phyloP scores from a whole-genome alignment of 164 flowering plant genomes.

The Pachysandra terminalis region DNA sequence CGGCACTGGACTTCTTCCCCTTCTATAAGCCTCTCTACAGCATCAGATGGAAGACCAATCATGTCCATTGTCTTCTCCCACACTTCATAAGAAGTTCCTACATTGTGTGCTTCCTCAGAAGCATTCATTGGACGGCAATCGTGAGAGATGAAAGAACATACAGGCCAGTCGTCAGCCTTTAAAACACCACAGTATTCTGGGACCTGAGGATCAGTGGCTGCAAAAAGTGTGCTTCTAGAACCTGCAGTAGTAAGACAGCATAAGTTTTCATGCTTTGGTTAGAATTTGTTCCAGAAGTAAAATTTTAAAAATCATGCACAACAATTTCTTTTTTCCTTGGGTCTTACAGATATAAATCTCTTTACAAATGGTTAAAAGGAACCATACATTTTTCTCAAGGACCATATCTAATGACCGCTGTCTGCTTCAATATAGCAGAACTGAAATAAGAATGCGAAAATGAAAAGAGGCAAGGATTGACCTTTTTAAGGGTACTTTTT shows the following conservation, averaged over 20 bases:
- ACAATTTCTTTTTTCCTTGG: no score
- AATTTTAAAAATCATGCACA: no score
- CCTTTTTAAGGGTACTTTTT: no score
- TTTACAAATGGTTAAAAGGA: no score
- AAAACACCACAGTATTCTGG: conserved; percentile 75
- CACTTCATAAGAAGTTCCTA: conserved; percentile 58
- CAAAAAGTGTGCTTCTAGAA: conserved; percentile 86
- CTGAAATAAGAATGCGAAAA: no score
- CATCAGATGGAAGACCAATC: conserved; percentile 85
- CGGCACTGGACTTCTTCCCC: conserved; percentile 69
- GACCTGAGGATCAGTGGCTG: conserved; percentile 92
- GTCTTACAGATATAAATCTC: no score
- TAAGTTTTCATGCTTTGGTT: not conserved
- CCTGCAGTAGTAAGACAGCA: conserved; percentile 39
- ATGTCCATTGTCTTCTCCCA: conserved; percentile 95
- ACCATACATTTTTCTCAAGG: no score
- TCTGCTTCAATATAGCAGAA: no score
- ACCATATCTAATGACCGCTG: no score
- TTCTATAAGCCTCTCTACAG: conserved; percentile 76
- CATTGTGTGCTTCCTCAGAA: conserved; percentile 89
- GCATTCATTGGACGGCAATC: conserved; percentile 91
- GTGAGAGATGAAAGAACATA: conserved; percentile 74
- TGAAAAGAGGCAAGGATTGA: no score
- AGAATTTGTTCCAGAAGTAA: no score
- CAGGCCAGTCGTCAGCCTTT: conserved; percentile 93